Evolutionary conservation across 495 filamentous ascomycete species (phyloP), one percentile per base, ranked within the genome.

Genomic region (Podospora appendiculata): DNA sequence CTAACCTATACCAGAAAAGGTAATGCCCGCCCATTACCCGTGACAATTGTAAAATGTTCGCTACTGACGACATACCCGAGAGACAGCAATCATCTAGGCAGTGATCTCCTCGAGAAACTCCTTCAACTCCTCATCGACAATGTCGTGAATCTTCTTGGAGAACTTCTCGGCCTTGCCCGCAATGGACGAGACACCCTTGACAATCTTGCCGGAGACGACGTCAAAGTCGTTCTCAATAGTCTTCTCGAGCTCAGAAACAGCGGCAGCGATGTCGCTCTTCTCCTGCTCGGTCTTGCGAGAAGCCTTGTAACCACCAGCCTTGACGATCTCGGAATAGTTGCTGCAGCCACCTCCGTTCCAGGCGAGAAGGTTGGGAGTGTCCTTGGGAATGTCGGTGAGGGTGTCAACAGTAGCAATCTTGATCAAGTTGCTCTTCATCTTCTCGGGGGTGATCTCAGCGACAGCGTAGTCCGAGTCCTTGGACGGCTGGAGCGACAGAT

Each of bases 311-410:
- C 79, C 72, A 72, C 88, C 73, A 70, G 79, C 73, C 70, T 79
- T 66, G 58, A 96, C 74, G 58, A 99, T 97, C 53, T 87, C 77
- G 57, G 79, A 79, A 79, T 89, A 94, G 83, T 99, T 97, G 69
- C 78, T 80, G 58, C 81, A 86, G 58, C 94, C 94, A 74, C 90
- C 94, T 69, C 94, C 94, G 79, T 99, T 99, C 92, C 93, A 99
- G 69, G 92, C 92, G 46, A 99, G 90, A 56, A 97, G 66, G 74
- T 88, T 78, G 56, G 81, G 81, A 55, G 94, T 97, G 70, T 89
- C 83, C 14, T 68, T 71, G 41, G 94, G 94, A 41, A 99, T 87
- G 61, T 94, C 89, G 60, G 79, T 78, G 14, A 99, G 85, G 58
- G 82, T 80, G 64, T 77, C 90, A 55, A 79, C 62, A 45, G 94